A percentile compares a stretch with the other conserved stretches of the same genome.
Conservation (phyloP, 148 eudicot species). For the Fagopyrum homotropicum region DNA sequence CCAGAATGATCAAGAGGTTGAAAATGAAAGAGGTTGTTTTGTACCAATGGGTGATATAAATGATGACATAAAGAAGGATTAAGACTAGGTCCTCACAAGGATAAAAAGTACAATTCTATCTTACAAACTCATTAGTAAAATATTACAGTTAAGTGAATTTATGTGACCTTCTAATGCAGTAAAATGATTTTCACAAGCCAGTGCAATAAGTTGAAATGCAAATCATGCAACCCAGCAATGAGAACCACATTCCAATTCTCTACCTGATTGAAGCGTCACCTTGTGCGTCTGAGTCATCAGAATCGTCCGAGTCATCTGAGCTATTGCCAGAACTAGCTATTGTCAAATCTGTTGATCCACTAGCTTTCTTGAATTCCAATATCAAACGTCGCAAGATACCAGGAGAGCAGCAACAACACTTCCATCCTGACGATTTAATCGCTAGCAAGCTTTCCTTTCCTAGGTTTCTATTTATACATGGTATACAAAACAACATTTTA, state of each 20-base stretch:
- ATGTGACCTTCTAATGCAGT: not conserved
- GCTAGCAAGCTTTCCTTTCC: conserved; percentile 45
- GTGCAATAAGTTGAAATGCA: conserved; percentile 1
- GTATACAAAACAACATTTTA: conserved; percentile 38
- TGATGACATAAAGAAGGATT: not conserved
- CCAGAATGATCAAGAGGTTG: not conserved
- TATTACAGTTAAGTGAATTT: not conserved
- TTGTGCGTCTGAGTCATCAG: conserved; percentile 57
- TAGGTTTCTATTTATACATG: conserved; percentile 60
- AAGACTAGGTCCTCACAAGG: not conserved
- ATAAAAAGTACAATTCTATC: not conserved
- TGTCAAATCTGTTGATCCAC: conserved; percentile 28
- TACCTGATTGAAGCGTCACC: conserved; percentile 52
- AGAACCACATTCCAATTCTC: conserved; percentile 1
- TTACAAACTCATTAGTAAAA: not conserved
- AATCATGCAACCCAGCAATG: not conserved
- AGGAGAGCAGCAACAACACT: conserved; percentile 70
- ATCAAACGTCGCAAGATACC: conserved; percentile 47
- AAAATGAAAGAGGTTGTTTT: conserved; percentile 1
- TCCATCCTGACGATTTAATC: conserved; percentile 44
- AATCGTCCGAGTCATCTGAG: conserved; percentile 55
- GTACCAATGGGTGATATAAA: not conserved
- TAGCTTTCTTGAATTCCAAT: conserved; percentile 46
- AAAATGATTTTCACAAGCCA: not conserved
- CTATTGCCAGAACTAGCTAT: conserved; percentile 68